phyloP scores from a whole-genome alignment of 169 alveolate genomes.

The Pseudocohnilembus persalinus region DNA sequence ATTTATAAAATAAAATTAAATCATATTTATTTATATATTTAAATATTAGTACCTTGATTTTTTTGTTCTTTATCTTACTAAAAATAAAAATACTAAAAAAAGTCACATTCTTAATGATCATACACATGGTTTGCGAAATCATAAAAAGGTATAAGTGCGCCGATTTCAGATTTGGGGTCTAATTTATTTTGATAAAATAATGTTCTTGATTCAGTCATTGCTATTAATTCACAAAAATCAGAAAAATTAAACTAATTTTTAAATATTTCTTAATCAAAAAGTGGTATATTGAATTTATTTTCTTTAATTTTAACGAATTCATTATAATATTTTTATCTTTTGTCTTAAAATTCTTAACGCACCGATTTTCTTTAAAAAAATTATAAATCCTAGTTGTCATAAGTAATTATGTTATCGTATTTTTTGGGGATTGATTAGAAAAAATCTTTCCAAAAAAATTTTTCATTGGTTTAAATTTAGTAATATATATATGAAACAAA shows the following conservation, averaged over 20 bases:
- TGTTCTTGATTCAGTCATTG: slow-evolving; percentile 19
- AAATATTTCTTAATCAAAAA: background rate
- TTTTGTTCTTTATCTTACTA: background rate
- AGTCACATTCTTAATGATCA: background rate
- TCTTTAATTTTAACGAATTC: too few species aligned
- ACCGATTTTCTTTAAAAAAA: background rate
- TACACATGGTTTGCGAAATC: background rate
- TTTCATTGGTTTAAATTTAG: background rate
- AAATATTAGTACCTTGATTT: too few species aligned
- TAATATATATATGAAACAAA: background rate
- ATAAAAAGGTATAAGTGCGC: slow-evolving; percentile 15
- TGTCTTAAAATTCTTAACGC: background rate
- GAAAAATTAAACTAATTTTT: too few species aligned
- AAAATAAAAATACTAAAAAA: background rate
- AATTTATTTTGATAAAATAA: slow-evolving; percentile 4
- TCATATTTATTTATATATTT: too few species aligned
- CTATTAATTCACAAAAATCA: background rate
- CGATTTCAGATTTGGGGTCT: slow-evolving; percentile 14
- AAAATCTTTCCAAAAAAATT: background rate
- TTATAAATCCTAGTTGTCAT: background rate
- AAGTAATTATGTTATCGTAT: background rate
- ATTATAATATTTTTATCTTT: too few species aligned
- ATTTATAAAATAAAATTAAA: too few species aligned
- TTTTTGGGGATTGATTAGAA: background rate
- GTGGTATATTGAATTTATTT: too few species aligned